Evolutionary conservation across 768 basidiomycete genomes (phyloP).

Genomic region (Rhizopogon sp.): DNA sequence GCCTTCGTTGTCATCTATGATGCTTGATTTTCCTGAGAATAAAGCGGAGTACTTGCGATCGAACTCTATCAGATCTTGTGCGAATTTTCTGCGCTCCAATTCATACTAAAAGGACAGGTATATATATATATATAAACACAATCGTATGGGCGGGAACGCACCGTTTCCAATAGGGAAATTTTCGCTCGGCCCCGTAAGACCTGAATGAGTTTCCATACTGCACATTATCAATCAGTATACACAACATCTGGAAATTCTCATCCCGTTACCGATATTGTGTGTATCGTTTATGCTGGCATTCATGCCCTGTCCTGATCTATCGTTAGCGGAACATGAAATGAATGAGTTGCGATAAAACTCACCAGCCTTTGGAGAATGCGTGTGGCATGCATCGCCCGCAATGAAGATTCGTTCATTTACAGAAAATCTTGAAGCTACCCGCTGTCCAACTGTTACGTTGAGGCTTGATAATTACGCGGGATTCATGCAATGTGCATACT

Average conservation of each 20-base stretch:
- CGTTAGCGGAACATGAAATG: background rate
- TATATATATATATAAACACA: background rate
- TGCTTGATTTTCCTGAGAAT: slow-evolving; percentile 62
- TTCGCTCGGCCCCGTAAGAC: slow-evolving; percentile 39
- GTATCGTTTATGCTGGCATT: slow-evolving; percentile 74
- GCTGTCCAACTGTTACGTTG: slow-evolving; percentile 54
- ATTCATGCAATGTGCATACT: slow-evolving; percentile 32
- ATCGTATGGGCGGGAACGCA: slow-evolving; percentile 15
- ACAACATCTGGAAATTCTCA: background rate
- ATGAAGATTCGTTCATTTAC: slow-evolving; percentile 67
- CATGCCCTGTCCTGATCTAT: slow-evolving; percentile 59
- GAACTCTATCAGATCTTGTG: slow-evolving; percentile 68
- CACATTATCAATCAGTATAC: background rate
- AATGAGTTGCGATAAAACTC: background rate
- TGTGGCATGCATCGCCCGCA: slow-evolving; percentile 71
- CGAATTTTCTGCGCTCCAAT: slow-evolving; percentile 59
- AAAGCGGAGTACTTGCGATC: slow-evolving; percentile 59
- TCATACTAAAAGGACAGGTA: slow-evolving; percentile 47
- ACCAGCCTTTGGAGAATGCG: slow-evolving; percentile 65
- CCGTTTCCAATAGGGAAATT: slow-evolving; percentile 33
- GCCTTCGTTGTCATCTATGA: slow-evolving; percentile 31
- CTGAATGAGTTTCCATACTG: slow-evolving; percentile 44
- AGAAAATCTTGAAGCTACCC: slow-evolving; percentile 61
- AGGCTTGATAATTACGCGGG: background rate
- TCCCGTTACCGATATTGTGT: slow-evolving; percentile 54